phyloP scores from a whole-genome alignment of 1,139 yeast species.

The Hanseniaspora uvarum region DNA sequence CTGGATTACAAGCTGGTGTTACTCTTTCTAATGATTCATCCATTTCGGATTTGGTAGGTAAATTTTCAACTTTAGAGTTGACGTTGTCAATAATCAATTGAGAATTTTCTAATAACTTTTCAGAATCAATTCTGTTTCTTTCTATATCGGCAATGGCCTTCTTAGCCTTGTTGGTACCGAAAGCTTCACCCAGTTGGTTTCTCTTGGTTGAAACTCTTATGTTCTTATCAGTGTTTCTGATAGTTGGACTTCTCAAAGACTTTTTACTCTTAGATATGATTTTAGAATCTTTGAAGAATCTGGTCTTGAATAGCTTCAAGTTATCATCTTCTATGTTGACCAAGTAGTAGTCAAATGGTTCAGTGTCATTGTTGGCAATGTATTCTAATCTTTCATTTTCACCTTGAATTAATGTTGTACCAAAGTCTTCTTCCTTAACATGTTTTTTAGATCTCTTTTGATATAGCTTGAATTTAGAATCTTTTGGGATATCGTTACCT shows the following conservation, averaged over 20 bases:
- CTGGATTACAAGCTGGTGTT: constrained; percentile 65
- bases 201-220: constrained; percentile 51
- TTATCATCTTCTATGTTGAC: constrained; percentile 65
- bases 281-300: constrained; percentile 44
- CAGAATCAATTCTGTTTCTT: constrained; percentile 78
- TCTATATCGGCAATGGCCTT: constrained; percentile 74
- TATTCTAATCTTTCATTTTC: constrained; percentile 65
- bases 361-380: constrained; percentile 37
- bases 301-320: constrained; percentile 53
- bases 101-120: constrained; percentile 61
- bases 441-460: constrained; percentile 40
- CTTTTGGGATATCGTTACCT: constrained; percentile 54
- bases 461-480: constrained; percentile 54
- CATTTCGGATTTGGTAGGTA: constrained; percentile 59
- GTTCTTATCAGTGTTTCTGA: constrained; percentile 42
- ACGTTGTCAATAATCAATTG: constrained; percentile 76
- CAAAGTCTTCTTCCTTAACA: constrained; percentile 22
- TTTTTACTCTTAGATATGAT: constrained; percentile 48
- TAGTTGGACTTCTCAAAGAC: constrained; percentile 47
- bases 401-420: constrained; percentile 50
- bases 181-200: constrained; percentile 82
- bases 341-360: constrained; percentile 39
- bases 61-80: constrained; percentile 53
- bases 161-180: constrained; percentile 94
- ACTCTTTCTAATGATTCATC: constrained; percentile 61